These are phyloP conservation scores for Oryza longistaminata DNA, from an alignment of 176 grass and related monocot species.

Conservation along the genomic window DNA sequence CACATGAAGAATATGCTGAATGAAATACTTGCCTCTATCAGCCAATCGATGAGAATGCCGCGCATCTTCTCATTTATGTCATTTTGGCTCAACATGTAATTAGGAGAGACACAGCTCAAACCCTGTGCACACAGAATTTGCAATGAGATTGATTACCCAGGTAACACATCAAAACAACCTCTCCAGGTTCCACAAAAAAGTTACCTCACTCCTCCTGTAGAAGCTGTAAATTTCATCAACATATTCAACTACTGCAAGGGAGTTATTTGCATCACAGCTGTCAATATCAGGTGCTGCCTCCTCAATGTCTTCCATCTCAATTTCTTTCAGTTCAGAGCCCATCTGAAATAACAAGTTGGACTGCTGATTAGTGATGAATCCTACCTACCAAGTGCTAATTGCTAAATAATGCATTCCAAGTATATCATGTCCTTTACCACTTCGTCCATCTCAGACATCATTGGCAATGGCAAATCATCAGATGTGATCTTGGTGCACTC, in stretches of 20 bases:
- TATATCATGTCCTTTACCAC: slow-evolving; percentile 39
- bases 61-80: slow-evolving; percentile 97
- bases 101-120: slow-evolving; percentile 62
- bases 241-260: slow-evolving; percentile 85
- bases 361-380: slow-evolving; percentile 1
- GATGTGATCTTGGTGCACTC: slow-evolving; percentile 43
- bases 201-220: slow-evolving; percentile 72
- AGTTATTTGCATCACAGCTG: slow-evolving; percentile 61
- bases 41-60: slow-evolving; percentile 87
- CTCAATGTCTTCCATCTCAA: slow-evolving; percentile 86
- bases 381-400: not conserved
- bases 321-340: slow-evolving; percentile 58
- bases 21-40: slow-evolving; percentile 63
- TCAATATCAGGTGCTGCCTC: slow-evolving; percentile 74
- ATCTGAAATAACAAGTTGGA: slow-evolving; percentile 46
- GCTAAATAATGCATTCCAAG: not conserved
- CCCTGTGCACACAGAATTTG: slow-evolving; percentile 39
- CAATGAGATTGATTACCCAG: slow-evolving; percentile 22
- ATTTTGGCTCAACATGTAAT: slow-evolving; percentile 70
- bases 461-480: slow-evolving; percentile 40
- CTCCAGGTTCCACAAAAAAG: not conserved
- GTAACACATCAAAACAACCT: not conserved
- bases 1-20: not conserved
- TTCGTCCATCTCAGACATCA: slow-evolving; percentile 55
- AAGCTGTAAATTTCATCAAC: slow-evolving; percentile 78